A percentile compares a stretch with the other conserved stretches of the same genome.
phyloP scores from a whole-genome alignment of 2,329 filamentous ascomycete species.

The Diaporthe amygdali region DNA sequence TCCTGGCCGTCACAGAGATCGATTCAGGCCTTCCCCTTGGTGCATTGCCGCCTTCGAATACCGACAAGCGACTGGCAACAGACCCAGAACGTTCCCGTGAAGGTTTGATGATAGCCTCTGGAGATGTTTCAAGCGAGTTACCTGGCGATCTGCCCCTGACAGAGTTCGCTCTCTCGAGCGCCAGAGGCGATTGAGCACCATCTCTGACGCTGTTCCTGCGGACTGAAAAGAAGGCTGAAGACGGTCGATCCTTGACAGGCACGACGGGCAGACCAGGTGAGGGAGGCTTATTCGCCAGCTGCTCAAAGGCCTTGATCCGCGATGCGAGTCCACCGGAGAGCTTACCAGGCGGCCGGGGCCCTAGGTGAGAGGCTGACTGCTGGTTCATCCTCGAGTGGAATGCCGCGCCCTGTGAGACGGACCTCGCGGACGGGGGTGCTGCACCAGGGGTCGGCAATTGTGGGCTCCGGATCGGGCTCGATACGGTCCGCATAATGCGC shows the following conservation, averaged over 20 bases:
- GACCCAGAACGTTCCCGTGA: conserved; percentile 57
- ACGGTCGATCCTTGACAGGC: conserved; percentile 44
- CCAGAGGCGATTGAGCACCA: conserved; percentile 49
- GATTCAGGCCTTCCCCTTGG: conserved; percentile 69
- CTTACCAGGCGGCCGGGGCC: conserved; percentile 74
- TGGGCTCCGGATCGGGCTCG: conserved; percentile 52
- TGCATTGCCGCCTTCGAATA: conserved; percentile 55
- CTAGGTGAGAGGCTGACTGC: conserved; percentile 55
- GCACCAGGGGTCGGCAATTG: conserved; percentile 50
- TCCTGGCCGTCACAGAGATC: conserved; percentile 86
- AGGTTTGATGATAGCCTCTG: conserved; percentile 43
- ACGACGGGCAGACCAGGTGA: conserved; percentile 28
- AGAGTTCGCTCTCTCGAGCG: conserved; percentile 49
- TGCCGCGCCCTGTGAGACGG: conserved; percentile 62
- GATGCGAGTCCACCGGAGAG: conserved; percentile 91
- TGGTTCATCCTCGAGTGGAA: conserved; percentile 60
- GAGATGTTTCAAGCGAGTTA: conserved; percentile 49
- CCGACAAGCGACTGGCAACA: conserved; percentile 59
- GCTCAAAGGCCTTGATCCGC: conserved; percentile 91
- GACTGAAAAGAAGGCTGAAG: conserved; percentile 65
- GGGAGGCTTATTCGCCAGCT: conserved; percentile 59
- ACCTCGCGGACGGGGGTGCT: conserved; percentile 52
- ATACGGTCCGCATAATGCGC: conserved; percentile 52
- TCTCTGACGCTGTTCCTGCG: conserved; percentile 50
- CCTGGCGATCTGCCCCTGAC: conserved; percentile 41